Evolutionary conservation across 257 asterid genomes (phyloP).

Genomic region (Fraxinus excelsior): DNA sequence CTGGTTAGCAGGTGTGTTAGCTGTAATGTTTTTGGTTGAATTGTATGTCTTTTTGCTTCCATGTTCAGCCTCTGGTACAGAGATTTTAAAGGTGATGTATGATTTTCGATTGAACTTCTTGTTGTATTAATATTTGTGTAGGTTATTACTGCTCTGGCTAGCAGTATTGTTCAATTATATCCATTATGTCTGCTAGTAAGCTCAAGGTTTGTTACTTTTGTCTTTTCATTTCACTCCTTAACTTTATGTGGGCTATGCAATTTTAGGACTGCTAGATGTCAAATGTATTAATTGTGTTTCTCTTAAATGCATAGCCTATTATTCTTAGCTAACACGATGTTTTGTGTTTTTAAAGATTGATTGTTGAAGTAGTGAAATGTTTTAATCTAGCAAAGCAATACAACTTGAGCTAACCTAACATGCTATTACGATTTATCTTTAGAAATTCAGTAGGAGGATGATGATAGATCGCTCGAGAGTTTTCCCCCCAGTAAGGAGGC

Average conservation of each 20-base stretch:
- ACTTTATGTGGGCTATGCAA: neutral
- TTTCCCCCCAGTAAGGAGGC: neutral
- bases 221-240: too few species aligned
- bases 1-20: too few species aligned
- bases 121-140: neutral
- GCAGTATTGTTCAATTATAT: neutral
- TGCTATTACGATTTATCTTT: neutral
- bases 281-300: neutral
- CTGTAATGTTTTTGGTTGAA: too few species aligned
- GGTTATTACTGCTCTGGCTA: neutral
- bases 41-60: too few species aligned
- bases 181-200: neutral
- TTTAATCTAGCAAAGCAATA: neutral
- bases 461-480: neutral
- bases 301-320: neutral
- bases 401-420: neutral
- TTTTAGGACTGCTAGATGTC: neutral
- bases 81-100: neutral
- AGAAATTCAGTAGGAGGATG: neutral
- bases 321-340: too few species aligned
- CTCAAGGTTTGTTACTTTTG: neutral
- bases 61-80: neutral
- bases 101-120: neutral
- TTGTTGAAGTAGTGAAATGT: neutral
- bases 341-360: neutral